Conservation (phyloP, 2,329 filamentous ascomycete genomes). For the Metarhizium rileyi region DNA sequence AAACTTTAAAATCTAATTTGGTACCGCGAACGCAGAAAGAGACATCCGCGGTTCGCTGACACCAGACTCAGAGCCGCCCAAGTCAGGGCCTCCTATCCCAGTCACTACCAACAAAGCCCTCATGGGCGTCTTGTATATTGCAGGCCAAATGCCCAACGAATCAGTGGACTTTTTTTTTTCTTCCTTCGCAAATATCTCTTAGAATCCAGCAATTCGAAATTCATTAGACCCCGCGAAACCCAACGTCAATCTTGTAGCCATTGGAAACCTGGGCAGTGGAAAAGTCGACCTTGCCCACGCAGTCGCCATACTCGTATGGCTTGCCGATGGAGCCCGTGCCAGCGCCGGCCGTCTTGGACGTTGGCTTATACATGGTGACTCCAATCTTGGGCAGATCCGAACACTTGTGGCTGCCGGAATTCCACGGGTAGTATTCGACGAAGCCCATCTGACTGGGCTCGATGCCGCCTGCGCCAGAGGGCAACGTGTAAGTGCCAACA, state of each 20-base stretch:
- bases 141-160: no score
- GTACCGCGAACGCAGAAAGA: conserved; percentile 7
- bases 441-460: conserved; percentile 10
- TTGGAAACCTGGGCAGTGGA: neutral
- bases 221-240: conserved; percentile 2
- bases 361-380: conserved; percentile 10
- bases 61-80: neutral
- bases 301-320: conserved; percentile 13
- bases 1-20: conserved; percentile 25
- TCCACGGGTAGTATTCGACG: conserved; percentile 15
- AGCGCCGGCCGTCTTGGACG: conserved; percentile 7
- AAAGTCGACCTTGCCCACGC: conserved; percentile 8
- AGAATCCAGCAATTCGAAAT: neutral
- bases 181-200: neutral
- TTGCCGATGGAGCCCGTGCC: conserved; percentile 8
- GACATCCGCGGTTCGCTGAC: neutral
- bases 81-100: no score
- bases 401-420: conserved; percentile 10
- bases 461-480: conserved; percentile 10
- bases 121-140: no score
- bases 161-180: neutral
- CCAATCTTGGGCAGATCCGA: conserved; percentile 9
- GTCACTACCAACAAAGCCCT: no score
- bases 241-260: conserved; percentile 9
- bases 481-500: conserved; percentile 14